These are phyloP conservation scores for Aspergillus sclerotiicarbonarius DNA, from an alignment of 495 filamentous ascomycete species.

Conservation along the genomic window DNA sequence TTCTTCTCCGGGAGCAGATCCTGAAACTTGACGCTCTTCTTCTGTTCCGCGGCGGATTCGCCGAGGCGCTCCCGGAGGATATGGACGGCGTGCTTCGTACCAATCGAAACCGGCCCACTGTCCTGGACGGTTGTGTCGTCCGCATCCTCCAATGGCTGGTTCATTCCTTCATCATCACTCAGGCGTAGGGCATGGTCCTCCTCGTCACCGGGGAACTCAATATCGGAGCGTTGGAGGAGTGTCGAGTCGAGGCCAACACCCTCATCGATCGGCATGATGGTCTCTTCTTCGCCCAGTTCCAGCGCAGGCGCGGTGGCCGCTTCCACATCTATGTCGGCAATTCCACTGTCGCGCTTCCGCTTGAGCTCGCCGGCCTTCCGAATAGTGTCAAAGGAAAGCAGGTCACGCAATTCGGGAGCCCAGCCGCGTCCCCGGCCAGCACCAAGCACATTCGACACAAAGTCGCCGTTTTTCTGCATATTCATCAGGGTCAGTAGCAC, in stretches of 20 bases:
- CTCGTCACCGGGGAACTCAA: constrained; percentile 68
- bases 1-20: constrained; percentile 79
- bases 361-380: constrained; percentile 78
- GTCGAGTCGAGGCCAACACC: constrained; percentile 55
- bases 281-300: constrained; percentile 65
- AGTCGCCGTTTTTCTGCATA: constrained; percentile 82
- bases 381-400: constrained; percentile 79
- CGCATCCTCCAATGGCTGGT: constrained; percentile 51
- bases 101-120: constrained; percentile 77
- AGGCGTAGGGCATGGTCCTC: constrained; percentile 36
- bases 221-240: constrained; percentile 42
- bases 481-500: constrained; percentile 82
- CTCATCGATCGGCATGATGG: constrained; percentile 42
- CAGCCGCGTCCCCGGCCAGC: constrained; percentile 73
- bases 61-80: constrained; percentile 87
- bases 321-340: constrained; percentile 73
- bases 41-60: constrained; percentile 57
- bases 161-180: constrained; percentile 55
- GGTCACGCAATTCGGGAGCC: constrained; percentile 86
- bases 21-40: constrained; percentile 84
- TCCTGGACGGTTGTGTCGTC: constrained; percentile 84
- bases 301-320: constrained; percentile 64
- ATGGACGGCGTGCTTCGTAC: constrained; percentile 94
- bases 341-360: constrained; percentile 87
- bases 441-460: constrained; percentile 73